phyloP scores from a whole-genome alignment of 2,329 filamentous ascomycete species.

The Periconia sp. region DNA sequence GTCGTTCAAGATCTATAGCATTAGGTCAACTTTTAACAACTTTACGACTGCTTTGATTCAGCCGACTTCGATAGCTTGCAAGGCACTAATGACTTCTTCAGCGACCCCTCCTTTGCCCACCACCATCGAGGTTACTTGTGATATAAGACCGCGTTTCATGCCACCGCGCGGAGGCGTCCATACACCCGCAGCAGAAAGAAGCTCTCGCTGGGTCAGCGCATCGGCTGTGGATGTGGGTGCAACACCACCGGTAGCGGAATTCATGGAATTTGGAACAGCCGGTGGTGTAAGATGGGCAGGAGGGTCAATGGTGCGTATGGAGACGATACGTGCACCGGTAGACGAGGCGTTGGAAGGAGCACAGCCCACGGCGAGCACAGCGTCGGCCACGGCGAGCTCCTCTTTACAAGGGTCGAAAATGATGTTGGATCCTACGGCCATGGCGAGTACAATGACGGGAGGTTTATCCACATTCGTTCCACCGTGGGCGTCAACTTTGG shows the following conservation, averaged over 20 bases:
- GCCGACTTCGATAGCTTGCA: slow-evolving; percentile 69
- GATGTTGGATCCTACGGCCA: slow-evolving; percentile 82
- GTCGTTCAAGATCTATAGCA: too few relatives aligned
- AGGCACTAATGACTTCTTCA: slow-evolving; percentile 79
- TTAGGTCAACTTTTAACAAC: too few relatives aligned
- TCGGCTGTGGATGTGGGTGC: slow-evolving; percentile 42
- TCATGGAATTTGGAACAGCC: slow-evolving; percentile 51
- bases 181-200: slow-evolving; percentile 65
- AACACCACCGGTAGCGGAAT: slow-evolving; percentile 47
- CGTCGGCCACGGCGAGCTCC: slow-evolving; percentile 90
- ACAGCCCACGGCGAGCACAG: slow-evolving; percentile 82
- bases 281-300: slow-evolving; percentile 52
- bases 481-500: slow-evolving; percentile 44
- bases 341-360: slow-evolving; percentile 41
- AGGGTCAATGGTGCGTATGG: slow-evolving; percentile 53
- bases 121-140: slow-evolving; percentile 74
- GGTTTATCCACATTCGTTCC: slow-evolving; percentile 56
- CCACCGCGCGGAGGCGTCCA: slow-evolving; percentile 87
- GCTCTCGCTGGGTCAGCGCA: slow-evolving; percentile 52
- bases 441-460: slow-evolving; percentile 86
- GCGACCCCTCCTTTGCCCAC: slow-evolving; percentile 77
- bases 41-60: too few relatives aligned
- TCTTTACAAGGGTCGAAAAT: slow-evolving; percentile 92
- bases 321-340: slow-evolving; percentile 41
- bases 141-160: slow-evolving; percentile 72